Evolutionary conservation across 2,329 filamentous ascomycete species (phyloP).

Genomic region (Pyrenophora teres): DNA sequence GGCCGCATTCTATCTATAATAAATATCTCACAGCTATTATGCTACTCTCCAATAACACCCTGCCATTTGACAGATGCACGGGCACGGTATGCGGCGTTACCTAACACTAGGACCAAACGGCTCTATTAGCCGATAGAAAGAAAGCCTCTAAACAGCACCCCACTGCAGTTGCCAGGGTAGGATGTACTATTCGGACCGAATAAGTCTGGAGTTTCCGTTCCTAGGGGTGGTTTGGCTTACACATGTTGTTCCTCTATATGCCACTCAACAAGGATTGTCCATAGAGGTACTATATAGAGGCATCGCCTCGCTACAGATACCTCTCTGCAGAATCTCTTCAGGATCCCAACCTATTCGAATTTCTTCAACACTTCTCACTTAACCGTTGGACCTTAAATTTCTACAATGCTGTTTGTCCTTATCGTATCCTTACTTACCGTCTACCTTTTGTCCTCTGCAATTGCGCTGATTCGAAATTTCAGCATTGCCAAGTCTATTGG

Average conservation of each 20-base stretch:
- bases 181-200: too few relatives aligned
- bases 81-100: too few relatives aligned
- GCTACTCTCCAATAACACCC: too few relatives aligned
- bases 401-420: neutral
- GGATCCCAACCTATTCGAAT: neutral
- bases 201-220: too few relatives aligned
- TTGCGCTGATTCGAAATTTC: neutral
- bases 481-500: neutral
- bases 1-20: too few relatives aligned
- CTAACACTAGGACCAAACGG: too few relatives aligned
- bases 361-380: neutral
- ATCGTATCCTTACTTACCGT: neutral
- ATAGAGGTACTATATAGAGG: neutral
- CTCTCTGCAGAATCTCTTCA: neutral
- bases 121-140: too few relatives aligned
- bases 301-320: neutral
- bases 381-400: neutral
- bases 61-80: too few relatives aligned
- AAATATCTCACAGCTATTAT: too few relatives aligned
- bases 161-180: too few relatives aligned
- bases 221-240: too few relatives aligned
- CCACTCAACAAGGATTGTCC: neutral
- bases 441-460: neutral
- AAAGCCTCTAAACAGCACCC: too few relatives aligned
- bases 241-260: constrained; percentile 12